phyloP scores from a whole-genome alignment of 306 rosid genomes.

The Bauhinia variegata region DNA sequence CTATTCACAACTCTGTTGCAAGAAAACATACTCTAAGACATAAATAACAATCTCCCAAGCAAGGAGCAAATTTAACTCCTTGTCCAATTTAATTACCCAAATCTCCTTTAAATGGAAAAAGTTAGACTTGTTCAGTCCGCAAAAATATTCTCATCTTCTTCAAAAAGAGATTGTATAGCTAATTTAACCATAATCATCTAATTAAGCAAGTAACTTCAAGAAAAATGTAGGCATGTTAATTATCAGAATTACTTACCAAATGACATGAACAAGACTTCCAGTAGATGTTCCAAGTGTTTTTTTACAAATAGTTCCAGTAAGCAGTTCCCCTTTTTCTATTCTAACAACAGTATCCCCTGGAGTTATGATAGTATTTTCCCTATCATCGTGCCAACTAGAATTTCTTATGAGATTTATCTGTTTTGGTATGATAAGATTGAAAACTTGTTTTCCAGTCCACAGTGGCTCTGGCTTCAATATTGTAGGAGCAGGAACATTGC shows the following conservation, averaged over 20 bases:
- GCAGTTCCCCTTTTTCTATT: slow-evolving; percentile 94
- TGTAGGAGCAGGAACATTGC: slow-evolving; percentile 92
- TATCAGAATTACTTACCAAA: slow-evolving; percentile 63
- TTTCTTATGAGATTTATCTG: slow-evolving; percentile 84
- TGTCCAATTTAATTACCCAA: neutral
- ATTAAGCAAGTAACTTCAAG: slow-evolving; percentile 10
- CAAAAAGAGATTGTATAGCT: neutral
- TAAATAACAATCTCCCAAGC: neutral
- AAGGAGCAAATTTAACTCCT: neutral
- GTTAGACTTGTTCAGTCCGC: neutral
- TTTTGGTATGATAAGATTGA: slow-evolving; percentile 94
- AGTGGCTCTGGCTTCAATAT: slow-evolving; percentile 94
- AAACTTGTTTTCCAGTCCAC: slow-evolving; percentile 99
- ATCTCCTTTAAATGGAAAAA: neutral
- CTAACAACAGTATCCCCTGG: slow-evolving; percentile 95
- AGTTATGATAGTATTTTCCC: slow-evolving; percentile 74
- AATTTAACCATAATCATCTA: neutral
- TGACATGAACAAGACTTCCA: slow-evolving; percentile 97
- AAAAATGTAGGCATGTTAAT: neutral
- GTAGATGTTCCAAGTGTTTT: slow-evolving; percentile 89
- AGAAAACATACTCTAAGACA: slow-evolving; percentile 1
- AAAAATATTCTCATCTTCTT: neutral
- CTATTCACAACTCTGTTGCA: slow-evolving; percentile 8
- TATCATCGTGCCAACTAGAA: slow-evolving; percentile 90
- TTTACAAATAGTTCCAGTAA: slow-evolving; percentile 94